Conservation (phyloP, 306 rosid species). For the Acacia crassicarpa region DNA sequence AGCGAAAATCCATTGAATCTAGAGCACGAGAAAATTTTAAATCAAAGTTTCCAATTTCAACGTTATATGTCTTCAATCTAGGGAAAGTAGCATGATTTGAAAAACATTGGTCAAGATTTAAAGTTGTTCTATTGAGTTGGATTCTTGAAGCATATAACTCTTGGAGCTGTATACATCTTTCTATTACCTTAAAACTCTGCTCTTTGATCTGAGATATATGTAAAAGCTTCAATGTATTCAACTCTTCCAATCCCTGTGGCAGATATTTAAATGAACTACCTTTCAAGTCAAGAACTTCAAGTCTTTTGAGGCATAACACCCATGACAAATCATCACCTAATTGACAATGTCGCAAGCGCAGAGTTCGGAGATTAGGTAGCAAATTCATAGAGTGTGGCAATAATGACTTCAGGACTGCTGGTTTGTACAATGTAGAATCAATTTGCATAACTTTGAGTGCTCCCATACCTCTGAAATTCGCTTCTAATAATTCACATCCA, state of each 20-base stretch:
- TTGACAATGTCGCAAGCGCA: accelerated
- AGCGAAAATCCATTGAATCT: not conserved
- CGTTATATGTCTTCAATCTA: not conserved
- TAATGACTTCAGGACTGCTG: no score
- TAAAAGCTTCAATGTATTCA: not conserved
- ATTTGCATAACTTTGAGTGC: not conserved
- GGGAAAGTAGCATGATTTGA: not conserved
- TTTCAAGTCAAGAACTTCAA: not conserved
- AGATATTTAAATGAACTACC: not conserved
- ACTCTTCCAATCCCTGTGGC: not conserved
- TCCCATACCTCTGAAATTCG: not conserved
- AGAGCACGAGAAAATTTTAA: not conserved
- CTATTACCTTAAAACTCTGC: not conserved
- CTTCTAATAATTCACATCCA: not conserved
- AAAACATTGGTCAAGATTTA: not conserved
- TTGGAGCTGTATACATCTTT: not conserved
- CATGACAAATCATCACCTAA: not conserved
- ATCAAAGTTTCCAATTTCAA: not conserved
- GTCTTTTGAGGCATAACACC: not conserved
- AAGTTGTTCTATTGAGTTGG: not conserved
- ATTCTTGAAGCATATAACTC: not conserved
- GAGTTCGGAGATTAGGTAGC: not conserved
- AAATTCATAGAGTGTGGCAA: no score
- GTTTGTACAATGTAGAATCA: no score
- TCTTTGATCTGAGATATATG: not conserved